Evolutionary conservation across 2,329 filamentous ascomycete genomes (phyloP).

Genomic region (Stagonosporopsis chrysanthemi): DNA sequence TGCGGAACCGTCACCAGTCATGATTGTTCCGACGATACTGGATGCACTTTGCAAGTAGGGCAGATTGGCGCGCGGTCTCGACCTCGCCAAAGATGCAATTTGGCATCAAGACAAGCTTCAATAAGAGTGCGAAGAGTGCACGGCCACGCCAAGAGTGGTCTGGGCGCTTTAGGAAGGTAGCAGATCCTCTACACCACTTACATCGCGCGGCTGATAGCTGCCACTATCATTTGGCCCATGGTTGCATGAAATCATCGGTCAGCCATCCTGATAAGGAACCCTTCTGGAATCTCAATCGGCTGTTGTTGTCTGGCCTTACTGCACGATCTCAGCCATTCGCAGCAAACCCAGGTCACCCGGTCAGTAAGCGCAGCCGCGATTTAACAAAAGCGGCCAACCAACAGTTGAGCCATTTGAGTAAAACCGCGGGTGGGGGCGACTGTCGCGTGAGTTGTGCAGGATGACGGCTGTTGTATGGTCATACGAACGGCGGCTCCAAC

Average conservation of each 20-base stretch:
- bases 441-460: conserved; percentile 6
- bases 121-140: conserved; percentile 18
- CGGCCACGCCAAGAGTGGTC: conserved; percentile 4
- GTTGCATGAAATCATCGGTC: conserved; percentile 14
- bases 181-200: conserved; percentile 16
- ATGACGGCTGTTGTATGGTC: conserved; percentile 2
- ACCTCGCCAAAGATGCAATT: conserved; percentile 21
- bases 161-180: conserved; percentile 15
- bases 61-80: neutral
- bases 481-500: neutral
- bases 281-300: conserved; percentile 20
- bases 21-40: neutral
- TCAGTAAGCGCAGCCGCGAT: neutral
- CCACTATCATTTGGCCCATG: conserved; percentile 15
- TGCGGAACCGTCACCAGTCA: no score
- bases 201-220: conserved; percentile 2
- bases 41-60: conserved; percentile 6
- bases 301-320: neutral
- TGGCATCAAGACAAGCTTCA: conserved; percentile 29
- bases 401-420: neutral
- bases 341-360: neutral
- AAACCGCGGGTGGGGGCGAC: neutral
- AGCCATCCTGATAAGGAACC: conserved; percentile 20
- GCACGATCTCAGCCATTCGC: conserved; percentile 6
- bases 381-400: neutral